Conservation (phyloP, 345 rosid species). For the Salix brachista region DNA sequence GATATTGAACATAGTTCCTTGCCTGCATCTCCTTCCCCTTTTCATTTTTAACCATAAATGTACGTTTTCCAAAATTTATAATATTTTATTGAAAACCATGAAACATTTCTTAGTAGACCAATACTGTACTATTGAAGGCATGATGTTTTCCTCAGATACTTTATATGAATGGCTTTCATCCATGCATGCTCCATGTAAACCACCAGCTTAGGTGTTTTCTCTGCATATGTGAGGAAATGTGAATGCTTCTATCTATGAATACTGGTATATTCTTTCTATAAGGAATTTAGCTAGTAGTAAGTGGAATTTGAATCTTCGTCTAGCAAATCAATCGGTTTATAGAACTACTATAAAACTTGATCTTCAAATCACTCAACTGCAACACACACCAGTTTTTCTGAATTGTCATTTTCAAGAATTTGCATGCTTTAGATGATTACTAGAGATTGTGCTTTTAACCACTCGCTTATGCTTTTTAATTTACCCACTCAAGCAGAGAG, state of each 20-base stretch:
- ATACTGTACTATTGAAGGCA: not conserved
- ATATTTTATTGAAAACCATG: not conserved
- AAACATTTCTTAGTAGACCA: not conserved
- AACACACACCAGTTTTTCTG: not conserved
- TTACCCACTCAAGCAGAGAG: slow-evolving; percentile 17
- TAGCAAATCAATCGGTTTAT: not conserved
- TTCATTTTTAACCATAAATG: no score
- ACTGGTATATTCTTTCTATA: not conserved
- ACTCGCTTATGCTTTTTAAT: not conserved
- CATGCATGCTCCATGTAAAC: not conserved
- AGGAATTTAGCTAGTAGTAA: not conserved
- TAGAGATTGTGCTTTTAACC: not conserved
- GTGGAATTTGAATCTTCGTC: not conserved
- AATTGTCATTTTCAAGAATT: not conserved
- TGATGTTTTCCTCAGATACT: not conserved
- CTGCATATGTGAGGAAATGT: not conserved
- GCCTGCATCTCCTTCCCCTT: no score
- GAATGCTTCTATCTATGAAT: not conserved
- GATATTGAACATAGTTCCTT: no score
- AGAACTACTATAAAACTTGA: not conserved
- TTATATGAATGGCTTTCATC: not conserved
- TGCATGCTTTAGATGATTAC: not conserved
- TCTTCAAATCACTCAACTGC: not conserved
- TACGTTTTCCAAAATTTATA: not conserved
- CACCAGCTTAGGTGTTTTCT: not conserved